Conservation (phyloP, 75 land plant genomes). For the Pinus taeda region DNA sequence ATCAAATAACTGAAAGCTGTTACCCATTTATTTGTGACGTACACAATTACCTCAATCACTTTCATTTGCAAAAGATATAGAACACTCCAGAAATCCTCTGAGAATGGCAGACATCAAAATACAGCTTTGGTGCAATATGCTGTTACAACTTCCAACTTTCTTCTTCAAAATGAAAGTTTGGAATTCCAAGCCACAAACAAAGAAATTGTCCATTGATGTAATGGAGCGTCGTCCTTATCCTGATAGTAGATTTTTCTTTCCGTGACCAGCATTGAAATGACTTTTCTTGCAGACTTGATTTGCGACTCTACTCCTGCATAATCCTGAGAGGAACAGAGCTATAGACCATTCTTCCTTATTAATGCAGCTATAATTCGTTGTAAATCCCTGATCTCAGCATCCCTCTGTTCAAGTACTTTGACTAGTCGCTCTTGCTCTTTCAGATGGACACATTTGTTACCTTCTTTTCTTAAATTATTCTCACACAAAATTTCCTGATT, state of each 20-base stretch:
- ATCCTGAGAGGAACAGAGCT: background rate
- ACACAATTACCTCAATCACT: background rate
- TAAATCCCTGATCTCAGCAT: slow-evolving; percentile 26
- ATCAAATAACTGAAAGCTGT: background rate
- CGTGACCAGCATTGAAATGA: background rate
- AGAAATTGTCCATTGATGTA: background rate
- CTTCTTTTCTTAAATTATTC: slow-evolving; percentile 7
- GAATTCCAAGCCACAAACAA: background rate
- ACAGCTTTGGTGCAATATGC: background rate
- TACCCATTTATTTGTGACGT: background rate
- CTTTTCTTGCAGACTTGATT: background rate
- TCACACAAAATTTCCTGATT: background rate
- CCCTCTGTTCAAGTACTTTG: slow-evolving; percentile 21
- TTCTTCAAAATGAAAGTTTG: background rate
- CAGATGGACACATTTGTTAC: slow-evolving; percentile 17
- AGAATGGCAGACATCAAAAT: background rate
- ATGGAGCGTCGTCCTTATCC: background rate
- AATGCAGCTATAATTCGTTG: slow-evolving; percentile 29
- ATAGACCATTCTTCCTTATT: slow-evolving; percentile 30
- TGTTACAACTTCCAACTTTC: slow-evolving; percentile 1
- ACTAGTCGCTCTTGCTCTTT: slow-evolving; percentile 34
- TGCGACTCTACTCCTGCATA: background rate
- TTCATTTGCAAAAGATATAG: too few species aligned
- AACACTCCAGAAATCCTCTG: background rate
- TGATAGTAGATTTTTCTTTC: background rate